A percentile compares a stretch with the other conserved stretches of the same genome.
Conservation (phyloP, 495 filamentous ascomycete genomes). For the Xylaria intraflava region DNA sequence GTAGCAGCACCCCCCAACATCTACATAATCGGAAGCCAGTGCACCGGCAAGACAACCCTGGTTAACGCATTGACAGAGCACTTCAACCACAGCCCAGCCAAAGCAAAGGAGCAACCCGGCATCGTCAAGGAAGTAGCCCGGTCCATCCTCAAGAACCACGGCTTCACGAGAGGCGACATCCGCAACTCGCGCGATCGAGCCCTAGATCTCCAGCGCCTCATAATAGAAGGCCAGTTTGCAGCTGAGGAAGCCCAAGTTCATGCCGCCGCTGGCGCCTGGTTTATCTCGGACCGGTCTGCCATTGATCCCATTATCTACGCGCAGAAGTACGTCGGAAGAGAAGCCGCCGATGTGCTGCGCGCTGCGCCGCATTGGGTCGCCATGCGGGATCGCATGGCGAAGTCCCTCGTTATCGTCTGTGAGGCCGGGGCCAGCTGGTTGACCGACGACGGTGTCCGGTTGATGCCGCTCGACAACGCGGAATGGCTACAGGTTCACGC, state of each 20-base stretch:
- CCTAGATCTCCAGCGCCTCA: conserved; percentile 37
- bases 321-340: conserved; percentile 29
- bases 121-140: conserved; percentile 44
- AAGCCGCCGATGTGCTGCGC: conserved; percentile 22
- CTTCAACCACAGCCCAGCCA: conserved; percentile 16
- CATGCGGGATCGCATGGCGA: conserved; percentile 31
- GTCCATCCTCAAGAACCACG: conserved; percentile 31
- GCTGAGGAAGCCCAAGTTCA: conserved; percentile 26
- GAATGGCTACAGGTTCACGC: conserved; percentile 37
- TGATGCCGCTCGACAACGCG: conserved; percentile 38
- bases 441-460: conserved; percentile 42
- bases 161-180: conserved; percentile 38
- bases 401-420: conserved; percentile 39
- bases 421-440: conserved; percentile 39
- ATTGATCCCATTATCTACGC: conserved; percentile 46
- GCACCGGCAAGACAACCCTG: conserved; percentile 48
- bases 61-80: conserved; percentile 30
- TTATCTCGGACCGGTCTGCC: conserved; percentile 47
- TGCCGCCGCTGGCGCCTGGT: conserved; percentile 24
- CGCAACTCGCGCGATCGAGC: conserved; percentile 23
- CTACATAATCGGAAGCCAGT: conserved; percentile 46
- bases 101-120: conserved; percentile 10
- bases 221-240: conserved; percentile 37
- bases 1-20: conserved; percentile 23
- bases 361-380: conserved; percentile 27